Base-by-base conservation (phyloP, 805 yeast species). In the Cyberlindnera meyerae region DNA sequence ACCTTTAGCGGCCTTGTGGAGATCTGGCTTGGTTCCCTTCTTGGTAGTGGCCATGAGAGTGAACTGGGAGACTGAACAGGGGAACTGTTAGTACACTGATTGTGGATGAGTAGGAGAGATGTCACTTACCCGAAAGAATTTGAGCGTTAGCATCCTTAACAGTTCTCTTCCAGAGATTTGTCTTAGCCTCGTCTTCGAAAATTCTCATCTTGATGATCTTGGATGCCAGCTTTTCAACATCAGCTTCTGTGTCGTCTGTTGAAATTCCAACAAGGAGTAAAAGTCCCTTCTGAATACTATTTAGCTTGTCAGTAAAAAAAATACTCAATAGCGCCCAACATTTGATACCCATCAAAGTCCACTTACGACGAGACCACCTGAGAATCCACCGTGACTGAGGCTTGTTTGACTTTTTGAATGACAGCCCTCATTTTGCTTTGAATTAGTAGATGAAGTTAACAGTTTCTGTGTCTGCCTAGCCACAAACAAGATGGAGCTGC, bases 1-100 rank as follows among this genome's bases (percentile, higher is more conserved):
- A 14, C 96, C 96, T 59, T 82, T 85, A 40, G 89, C 95, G 0
- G 97, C 97, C 42, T 67, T 66, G 55, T 90, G 97, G 60, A 93
- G 87, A 55, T 93, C 96, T 0, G 98, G 97, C 54, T 90, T 90
- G 1, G 96, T 72, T 11, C 97, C 97, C 57, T 93, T 93, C 47
- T 77, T 82, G 15, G 93, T 75, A 28, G 74, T 82, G 0, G 87
- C 98, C 57, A 82, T 77, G 27, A 93, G 66, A 0, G 98, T 93
- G 63, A 93, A 93, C 55, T 93, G 98, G 3, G 96, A 86, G 1
- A 93, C 90, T 43, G 24, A 17, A 13, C 9, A 11, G 27, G 11
- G 18, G 3, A 15, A 37, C 38, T 29, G 34, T 35, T 34, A 32
- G 18, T 14, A 20, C 9, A 15, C 27, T 8, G 11, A 8, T 30